These are phyloP conservation scores for Metarhizium brunneum DNA, from an alignment of 2,329 filamentous ascomycete species.

Conservation along the genomic window DNA sequence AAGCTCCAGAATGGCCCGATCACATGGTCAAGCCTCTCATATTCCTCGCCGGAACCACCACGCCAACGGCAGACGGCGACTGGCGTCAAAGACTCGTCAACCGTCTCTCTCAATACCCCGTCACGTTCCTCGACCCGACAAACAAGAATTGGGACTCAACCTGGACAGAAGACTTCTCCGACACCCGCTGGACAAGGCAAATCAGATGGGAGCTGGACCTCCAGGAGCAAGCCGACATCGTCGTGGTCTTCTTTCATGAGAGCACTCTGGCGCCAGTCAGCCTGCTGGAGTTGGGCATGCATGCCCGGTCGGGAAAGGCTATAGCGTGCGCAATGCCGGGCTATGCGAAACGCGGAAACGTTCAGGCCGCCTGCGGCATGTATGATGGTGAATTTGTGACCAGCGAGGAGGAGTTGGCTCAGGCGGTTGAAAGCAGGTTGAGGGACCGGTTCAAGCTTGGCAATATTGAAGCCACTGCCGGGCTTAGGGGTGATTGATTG, in stretches of 20 bases:
- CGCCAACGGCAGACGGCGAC: constrained; percentile 27
- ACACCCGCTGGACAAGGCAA: not conserved
- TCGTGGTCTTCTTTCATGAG: constrained; percentile 48
- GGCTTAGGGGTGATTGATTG: too few species aligned
- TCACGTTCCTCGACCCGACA: not conserved
- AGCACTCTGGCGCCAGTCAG: constrained; percentile 45
- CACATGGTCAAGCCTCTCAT: constrained; percentile 23
- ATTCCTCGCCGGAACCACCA: constrained; percentile 54
- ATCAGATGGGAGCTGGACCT: constrained; percentile 49
- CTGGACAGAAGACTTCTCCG: not conserved
- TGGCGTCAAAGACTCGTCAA: constrained; percentile 41
- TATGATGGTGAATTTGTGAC: constrained; percentile 35
- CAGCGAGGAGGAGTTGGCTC: constrained; percentile 29
- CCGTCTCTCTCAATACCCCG: constrained; percentile 43
- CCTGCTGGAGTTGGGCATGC: constrained; percentile 51
- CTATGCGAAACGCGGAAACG: constrained; percentile 51
- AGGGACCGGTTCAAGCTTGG: not conserved
- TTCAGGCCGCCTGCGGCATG: constrained; percentile 44
- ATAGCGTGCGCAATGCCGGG: constrained; percentile 43
- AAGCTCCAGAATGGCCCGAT: constrained; percentile 16
- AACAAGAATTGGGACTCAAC: not conserved
- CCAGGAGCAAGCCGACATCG: constrained; percentile 40
- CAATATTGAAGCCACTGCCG: too few species aligned
- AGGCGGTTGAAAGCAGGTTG: constrained; percentile 24
- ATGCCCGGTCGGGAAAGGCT: constrained; percentile 31